Conservation (phyloP, 106 monocot species). For the Dendrobium huoshanense region DNA sequence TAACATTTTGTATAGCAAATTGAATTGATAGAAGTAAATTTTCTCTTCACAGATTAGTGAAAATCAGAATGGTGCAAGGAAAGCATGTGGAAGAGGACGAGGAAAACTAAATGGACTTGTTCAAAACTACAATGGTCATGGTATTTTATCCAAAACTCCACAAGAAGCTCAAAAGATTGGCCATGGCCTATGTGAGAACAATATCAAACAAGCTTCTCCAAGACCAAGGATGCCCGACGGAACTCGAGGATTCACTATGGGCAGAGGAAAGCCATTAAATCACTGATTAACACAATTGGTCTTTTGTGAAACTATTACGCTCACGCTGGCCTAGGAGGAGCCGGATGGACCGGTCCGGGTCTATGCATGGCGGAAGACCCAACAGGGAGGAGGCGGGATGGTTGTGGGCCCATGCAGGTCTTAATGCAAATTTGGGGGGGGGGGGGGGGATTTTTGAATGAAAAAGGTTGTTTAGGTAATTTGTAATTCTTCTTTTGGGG, state of each 20-base stretch:
- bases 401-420: too few species aligned
- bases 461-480: too few species aligned
- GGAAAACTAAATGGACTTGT: slow-evolving; percentile 15
- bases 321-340: too few species aligned
- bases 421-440: too few species aligned
- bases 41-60: slow-evolving; percentile 22
- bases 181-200: slow-evolving; percentile 10
- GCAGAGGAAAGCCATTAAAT: slow-evolving; percentile 43
- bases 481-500: too few species aligned
- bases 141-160: slow-evolving; percentile 26
- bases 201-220: slow-evolving; percentile 18
- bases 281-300: neutral
- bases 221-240: slow-evolving; percentile 80
- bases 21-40: neutral
- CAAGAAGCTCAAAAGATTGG: neutral
- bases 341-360: too few species aligned
- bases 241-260: slow-evolving; percentile 80
- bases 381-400: too few species aligned
- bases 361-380: too few species aligned
- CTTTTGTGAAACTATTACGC: neutral
- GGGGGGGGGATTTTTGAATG: too few species aligned
- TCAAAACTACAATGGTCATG: slow-evolving; percentile 26
- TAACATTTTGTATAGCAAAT: neutral
- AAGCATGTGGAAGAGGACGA: slow-evolving; percentile 26
- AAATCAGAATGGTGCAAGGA: slow-evolving; percentile 15